Evolutionary conservation across 1,284 basidiomycete genomes (phyloP), one percentile per base, ranked within the genome.

Genomic region (Ustilago loliicola): DNA sequence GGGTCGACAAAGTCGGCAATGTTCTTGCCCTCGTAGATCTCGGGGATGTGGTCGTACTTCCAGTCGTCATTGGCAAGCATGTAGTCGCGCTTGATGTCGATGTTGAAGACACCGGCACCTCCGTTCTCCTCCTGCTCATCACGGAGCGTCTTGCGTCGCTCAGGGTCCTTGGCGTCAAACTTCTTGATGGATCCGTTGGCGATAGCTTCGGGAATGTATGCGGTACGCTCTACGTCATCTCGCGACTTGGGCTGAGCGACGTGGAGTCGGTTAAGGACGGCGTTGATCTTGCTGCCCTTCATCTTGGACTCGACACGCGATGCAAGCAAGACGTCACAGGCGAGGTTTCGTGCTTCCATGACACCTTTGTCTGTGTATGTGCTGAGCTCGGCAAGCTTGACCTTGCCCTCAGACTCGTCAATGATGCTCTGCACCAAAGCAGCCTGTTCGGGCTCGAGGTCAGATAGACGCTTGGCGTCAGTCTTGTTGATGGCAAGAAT

Each of bases 11-110:
- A 99, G 89, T 99, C 96, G 45, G 96, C 96, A 65, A 99, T 89
- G 88, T 99, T 99, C 91, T 98, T 98, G 88, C 96, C 97, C 79
- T 98, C 91, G 91, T 94, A 91, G 84, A 99, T 93, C 88, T 99
- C 97, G 30, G 96, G 97, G 27, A 99, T 93, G 79, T 91, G 90
- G 86, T 99, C 96, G 88, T 92, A 90, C 89, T 98, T 99, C 96
- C 96, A 99, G 61, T 94, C 92, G 57, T 94, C 92, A 86, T 98
- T 92, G 47, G 91, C 90, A 63, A 99, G 91, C 34, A 98, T 80
- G 88, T 98, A 99, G 86, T 94, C 91, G 89, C 94, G 95, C 81
- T 85, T 85, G 71, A 85, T 65, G 66, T 86, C 85, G 50, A 85
- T 82, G 67, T 80, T 83, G 79, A 83, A 82, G 23, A 86, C 85